Conservation (phyloP, 306 rosid species). For the Morella rubra region DNA sequence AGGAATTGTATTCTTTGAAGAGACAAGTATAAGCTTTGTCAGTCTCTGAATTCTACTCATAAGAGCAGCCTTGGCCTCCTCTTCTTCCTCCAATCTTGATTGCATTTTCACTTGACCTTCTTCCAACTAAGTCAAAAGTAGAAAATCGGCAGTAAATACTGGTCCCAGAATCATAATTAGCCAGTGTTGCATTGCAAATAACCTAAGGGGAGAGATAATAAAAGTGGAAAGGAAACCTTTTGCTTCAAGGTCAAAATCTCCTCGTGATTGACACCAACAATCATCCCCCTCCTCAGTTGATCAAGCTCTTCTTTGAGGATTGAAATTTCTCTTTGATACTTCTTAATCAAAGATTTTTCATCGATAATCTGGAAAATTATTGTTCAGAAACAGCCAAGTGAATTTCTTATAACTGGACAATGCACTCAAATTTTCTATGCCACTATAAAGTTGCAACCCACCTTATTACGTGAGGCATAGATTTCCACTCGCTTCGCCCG, state of each 20-base stretch:
- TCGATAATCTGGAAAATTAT: constrained; percentile 78
- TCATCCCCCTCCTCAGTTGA: constrained; percentile 81
- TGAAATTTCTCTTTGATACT: constrained; percentile 95
- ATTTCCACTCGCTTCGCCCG: constrained; percentile 99
- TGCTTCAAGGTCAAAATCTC: constrained; percentile 85
- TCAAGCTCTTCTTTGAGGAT: constrained; percentile 90
- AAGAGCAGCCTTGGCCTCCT: constrained; percentile 98
- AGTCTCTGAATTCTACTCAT: constrained; percentile 99
- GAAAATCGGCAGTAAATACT: constrained; percentile 19
- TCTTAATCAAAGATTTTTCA: constrained; percentile 95
- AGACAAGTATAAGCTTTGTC: constrained; percentile 96
- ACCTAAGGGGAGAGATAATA: not conserved
- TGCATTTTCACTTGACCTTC: constrained; percentile 99
- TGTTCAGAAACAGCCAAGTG: constrained; percentile 7
- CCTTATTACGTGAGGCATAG: constrained; percentile 96
- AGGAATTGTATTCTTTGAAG: constrained; percentile 89
- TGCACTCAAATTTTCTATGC: constrained; percentile 5
- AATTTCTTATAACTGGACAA: constrained; percentile 14
- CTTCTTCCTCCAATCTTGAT: constrained; percentile 98
- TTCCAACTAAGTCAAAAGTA: constrained; percentile 59
- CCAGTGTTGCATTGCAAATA: constrained; percentile 13
- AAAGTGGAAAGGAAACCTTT: constrained; percentile 53
- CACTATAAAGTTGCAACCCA: constrained; percentile 29
- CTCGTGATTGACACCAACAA: constrained; percentile 85
- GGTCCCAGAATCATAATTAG: constrained; percentile 18